phyloP scores from a whole-genome alignment of 208 protist genomes.

The Trichomonas vaginalis region DNA sequence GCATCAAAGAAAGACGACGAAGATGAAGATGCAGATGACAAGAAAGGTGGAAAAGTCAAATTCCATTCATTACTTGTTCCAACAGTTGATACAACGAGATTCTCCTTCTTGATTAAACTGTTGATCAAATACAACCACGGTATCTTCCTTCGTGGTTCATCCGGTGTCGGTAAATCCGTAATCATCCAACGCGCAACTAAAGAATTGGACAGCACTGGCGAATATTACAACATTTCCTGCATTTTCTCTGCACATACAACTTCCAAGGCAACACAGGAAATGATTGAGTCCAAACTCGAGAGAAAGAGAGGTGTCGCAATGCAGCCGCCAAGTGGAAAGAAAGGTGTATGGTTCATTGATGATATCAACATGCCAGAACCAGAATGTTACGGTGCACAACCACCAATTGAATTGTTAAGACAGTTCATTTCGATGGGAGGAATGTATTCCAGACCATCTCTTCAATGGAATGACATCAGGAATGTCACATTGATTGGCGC shows the following conservation, averaged over 20 bases:
- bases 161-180: constrained; percentile 85
- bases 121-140: constrained; percentile 64
- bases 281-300: constrained; percentile 83
- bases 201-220: not conserved
- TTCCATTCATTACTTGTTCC: constrained; percentile 86
- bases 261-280: constrained; percentile 71
- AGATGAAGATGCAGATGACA: constrained; percentile 78
- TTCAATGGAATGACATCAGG: constrained; percentile 47
- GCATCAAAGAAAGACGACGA: constrained; percentile 63
- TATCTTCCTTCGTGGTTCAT: constrained; percentile 77
- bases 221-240: constrained; percentile 36
- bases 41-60: constrained; percentile 60
- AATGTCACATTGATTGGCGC: constrained; percentile 37
- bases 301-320: constrained; percentile 60
- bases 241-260: constrained; percentile 81
- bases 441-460: constrained; percentile 71
- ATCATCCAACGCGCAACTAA: constrained; percentile 17
- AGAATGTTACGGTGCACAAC: constrained; percentile 73
- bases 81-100: constrained; percentile 81
- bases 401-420: constrained; percentile 72
- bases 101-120: constrained; percentile 71
- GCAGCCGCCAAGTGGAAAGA: constrained; percentile 68
- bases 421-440: constrained; percentile 65
- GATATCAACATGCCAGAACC: constrained; percentile 79
- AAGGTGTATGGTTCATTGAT: constrained; percentile 71